phyloP scores from a whole-genome alignment of 805 yeast genomes.

The Kodamaea neixiangensis region DNA sequence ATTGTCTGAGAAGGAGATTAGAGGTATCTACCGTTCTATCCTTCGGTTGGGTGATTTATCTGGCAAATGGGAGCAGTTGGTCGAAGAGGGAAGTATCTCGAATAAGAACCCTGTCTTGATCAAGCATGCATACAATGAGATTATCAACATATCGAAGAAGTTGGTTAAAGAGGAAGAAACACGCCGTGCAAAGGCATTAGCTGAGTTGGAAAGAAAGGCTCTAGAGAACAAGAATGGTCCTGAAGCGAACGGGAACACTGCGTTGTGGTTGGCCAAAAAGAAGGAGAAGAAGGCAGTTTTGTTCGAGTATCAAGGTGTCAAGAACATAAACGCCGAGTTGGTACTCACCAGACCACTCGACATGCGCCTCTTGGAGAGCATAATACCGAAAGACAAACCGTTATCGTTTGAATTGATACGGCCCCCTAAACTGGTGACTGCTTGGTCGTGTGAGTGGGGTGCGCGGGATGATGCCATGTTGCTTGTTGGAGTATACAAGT shows the following conservation, averaged over 20 bases:
- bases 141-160: slow-evolving; percentile 61
- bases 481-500: slow-evolving; percentile 82
- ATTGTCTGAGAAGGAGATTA: slow-evolving; percentile 81
- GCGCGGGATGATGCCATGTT: slow-evolving; percentile 82
- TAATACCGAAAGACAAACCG: slow-evolving; percentile 57
- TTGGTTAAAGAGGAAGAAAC: slow-evolving; percentile 66
- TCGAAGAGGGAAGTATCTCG: slow-evolving; percentile 86
- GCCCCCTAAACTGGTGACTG: slow-evolving; percentile 77
- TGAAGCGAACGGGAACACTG: slow-evolving; percentile 45
- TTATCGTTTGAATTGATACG: slow-evolving; percentile 58
- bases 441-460: slow-evolving; percentile 91
- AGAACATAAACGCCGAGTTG: slow-evolving; percentile 87
- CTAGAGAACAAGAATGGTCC: slow-evolving; percentile 39
- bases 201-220: slow-evolving; percentile 62
- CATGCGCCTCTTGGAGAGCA: slow-evolving; percentile 61
- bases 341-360: slow-evolving; percentile 84
- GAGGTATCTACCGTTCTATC: slow-evolving; percentile 82
- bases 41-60: slow-evolving; percentile 78
- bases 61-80: slow-evolving; percentile 77
- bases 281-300: slow-evolving; percentile 88
- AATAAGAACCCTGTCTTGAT: slow-evolving; percentile 80
- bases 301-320: slow-evolving; percentile 85
- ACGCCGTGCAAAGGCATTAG: slow-evolving; percentile 55
- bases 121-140: slow-evolving; percentile 73
- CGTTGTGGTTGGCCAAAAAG: slow-evolving; percentile 62